Percentiles rank a stretch among this genome's conserved stretches.
Conservation (phyloP, 805 yeast genomes). For the Wickerhamia fluorescens region DNA sequence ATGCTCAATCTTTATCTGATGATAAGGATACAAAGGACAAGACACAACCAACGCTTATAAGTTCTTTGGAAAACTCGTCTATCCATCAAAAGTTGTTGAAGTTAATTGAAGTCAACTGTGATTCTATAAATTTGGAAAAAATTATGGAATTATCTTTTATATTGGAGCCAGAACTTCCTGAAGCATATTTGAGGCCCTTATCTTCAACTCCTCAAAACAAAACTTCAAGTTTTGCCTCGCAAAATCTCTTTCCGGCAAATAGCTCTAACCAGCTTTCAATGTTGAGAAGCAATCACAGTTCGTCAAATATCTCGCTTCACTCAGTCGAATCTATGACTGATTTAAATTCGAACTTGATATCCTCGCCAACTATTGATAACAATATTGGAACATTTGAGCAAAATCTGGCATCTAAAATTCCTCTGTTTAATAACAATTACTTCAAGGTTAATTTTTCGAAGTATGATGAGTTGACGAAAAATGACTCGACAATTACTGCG, state of each 20-base stretch:
- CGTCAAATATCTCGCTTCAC: constrained; percentile 18
- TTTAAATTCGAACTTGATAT: no score
- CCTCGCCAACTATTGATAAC: no score
- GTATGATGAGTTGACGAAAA: constrained; percentile 24
- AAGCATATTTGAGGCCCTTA: constrained; percentile 21
- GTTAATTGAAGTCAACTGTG: constrained; percentile 36
- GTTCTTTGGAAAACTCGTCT: constrained; percentile 4
- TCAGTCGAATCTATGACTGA: constrained; percentile 16
- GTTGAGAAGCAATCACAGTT: constrained; percentile 7
- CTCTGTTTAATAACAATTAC: constrained; percentile 28
- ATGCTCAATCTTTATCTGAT: constrained; percentile 13
- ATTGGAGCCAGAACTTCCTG: constrained; percentile 54
- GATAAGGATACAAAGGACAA: constrained; percentile 5
- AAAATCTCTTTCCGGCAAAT: no score
- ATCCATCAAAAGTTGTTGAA: constrained; percentile 33
- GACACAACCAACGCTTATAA: background rate
- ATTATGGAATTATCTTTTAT: constrained; percentile 59
- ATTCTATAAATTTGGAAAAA: constrained; percentile 42
- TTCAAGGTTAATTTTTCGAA: constrained; percentile 27
- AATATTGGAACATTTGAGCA: no score
- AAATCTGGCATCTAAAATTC: constrained; percentile 20
- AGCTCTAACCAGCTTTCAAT: constrained; percentile 3
- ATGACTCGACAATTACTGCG: background rate
- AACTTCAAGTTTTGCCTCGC: no score
- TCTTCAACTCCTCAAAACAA: background rate